phyloP scores from a whole-genome alignment of 1,284 basidiomycete species.

The Irpex sp. region DNA sequence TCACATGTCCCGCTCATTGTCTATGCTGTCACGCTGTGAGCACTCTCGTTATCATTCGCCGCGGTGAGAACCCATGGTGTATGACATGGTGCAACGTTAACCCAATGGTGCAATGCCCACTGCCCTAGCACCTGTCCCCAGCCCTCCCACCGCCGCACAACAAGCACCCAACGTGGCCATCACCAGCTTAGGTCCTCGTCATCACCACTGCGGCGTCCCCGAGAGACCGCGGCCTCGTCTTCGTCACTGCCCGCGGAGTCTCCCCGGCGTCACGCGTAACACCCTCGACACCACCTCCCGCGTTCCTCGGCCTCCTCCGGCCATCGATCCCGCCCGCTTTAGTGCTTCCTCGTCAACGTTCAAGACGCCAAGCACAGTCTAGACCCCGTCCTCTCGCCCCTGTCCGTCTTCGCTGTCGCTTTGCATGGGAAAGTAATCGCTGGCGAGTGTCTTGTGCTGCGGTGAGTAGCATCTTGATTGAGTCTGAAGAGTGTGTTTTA shows the following conservation, averaged over 20 bases:
- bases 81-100: neutral
- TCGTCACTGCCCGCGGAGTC: neutral
- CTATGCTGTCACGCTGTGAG: slow-evolving; percentile 5
- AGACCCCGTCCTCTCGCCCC: neutral
- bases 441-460: no score
- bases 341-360: neutral
- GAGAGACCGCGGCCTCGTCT: neutral
- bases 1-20: slow-evolving; percentile 13
- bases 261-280: slow-evolving; percentile 4
- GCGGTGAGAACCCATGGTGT: slow-evolving; percentile 1
- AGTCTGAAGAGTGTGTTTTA: no score
- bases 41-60: slow-evolving; percentile 4
- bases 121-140: neutral
- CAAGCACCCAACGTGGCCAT: neutral
- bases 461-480: no score
- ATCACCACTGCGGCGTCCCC: neutral
- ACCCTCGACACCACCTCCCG: neutral
- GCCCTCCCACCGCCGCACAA: neutral
- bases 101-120: neutral
- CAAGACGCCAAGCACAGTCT: neutral
- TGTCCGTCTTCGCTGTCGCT: neutral
- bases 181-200: neutral
- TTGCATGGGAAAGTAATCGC: no score
- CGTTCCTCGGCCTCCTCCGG: neutral
- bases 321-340: neutral